Evolutionary conservation across 441 rosid species (phyloP), one percentile per base, ranked within the genome.

Genomic region (Adansonia rubrostipa): DNA sequence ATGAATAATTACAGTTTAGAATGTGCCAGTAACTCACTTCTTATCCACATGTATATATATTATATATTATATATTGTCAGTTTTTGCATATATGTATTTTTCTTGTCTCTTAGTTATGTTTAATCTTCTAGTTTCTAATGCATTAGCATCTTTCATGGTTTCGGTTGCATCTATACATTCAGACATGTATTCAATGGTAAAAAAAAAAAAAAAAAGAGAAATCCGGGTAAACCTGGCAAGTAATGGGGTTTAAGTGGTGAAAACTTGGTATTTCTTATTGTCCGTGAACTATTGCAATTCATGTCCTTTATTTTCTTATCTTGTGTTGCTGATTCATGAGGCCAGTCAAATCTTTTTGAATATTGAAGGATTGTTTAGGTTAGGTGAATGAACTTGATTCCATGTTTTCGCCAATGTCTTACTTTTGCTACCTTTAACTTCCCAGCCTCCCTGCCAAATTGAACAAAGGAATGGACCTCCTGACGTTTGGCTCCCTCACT

Each of bases 391-490:
- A 28, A 28, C 33, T 28, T 1, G 33, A 28, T 28, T 28, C 33
- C 33, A 28, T 28, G 33, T 28, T 28, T 28, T 3, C 2, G 40
- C 60, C 65, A 53, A 20, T 14, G 19, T 50, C 74, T 82, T 65
- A 74, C 57, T 65, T 44, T 57, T 65, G 73, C 20, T 76, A 19
- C 78, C 57, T 83, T 80, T 82, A 63, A 70, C 60, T 81, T 68
- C 69, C 71, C 92, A 93, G 94, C 85, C 92, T 93, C 71, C 91
- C 96, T 15, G 87, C 87, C 75, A 87, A 86, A 80, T 69, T 90
- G 78, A 79, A 81, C 63, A 87, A 87, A 77, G 89, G 86, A 75
- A 83, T 83, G 76, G 97, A 94, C 50, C 85, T 87, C 74, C 92
- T 97, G 6, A 83, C 93, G 13, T 90, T 90, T 51, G 91, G 88